These are phyloP conservation scores for Diaporthe caulivora DNA, from an alignment of 2,329 filamentous ascomycete species.

Conservation along the genomic window DNA sequence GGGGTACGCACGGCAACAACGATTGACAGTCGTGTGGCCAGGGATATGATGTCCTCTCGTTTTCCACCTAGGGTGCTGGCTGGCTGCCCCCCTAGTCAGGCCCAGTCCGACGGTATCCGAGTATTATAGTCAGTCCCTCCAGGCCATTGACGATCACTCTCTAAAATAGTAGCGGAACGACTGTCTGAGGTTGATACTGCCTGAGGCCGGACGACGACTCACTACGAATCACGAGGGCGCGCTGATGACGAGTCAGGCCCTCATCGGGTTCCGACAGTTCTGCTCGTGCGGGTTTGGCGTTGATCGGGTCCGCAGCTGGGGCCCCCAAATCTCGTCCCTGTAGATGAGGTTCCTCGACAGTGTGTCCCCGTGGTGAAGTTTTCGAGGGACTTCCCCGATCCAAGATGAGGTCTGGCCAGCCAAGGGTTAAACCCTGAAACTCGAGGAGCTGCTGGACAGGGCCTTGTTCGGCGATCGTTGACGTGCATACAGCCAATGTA, in stretches of 20 bases:
- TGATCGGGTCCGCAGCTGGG: conserved; percentile 15
- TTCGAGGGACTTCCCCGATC: not conserved
- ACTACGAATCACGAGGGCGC: conserved; percentile 18
- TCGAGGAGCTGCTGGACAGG: too few species aligned
- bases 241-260: conserved; percentile 23
- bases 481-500: conserved; percentile 8
- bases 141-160: conserved; percentile 17
- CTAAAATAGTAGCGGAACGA: conserved; percentile 18
- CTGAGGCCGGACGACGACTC: conserved; percentile 12
- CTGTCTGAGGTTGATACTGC: conserved; percentile 30
- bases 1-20: conserved; percentile 5
- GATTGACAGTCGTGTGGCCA: not conserved
- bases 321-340: conserved; percentile 10
- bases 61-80: not conserved
- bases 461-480: conserved; percentile 16
- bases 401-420: not conserved
- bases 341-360: not conserved
- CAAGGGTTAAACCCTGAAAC: conserved; percentile 18
- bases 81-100: not conserved
- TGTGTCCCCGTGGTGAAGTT: not conserved
- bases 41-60: not conserved
- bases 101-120: conserved; percentile 7
- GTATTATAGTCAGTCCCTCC: conserved; percentile 1
- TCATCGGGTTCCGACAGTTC: conserved; percentile 12
- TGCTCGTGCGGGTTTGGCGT: conserved; percentile 14